Evolutionary conservation across 2,329 filamentous ascomycete genomes (phyloP).

Genomic region (Dichotomopilus funicola): DNA sequence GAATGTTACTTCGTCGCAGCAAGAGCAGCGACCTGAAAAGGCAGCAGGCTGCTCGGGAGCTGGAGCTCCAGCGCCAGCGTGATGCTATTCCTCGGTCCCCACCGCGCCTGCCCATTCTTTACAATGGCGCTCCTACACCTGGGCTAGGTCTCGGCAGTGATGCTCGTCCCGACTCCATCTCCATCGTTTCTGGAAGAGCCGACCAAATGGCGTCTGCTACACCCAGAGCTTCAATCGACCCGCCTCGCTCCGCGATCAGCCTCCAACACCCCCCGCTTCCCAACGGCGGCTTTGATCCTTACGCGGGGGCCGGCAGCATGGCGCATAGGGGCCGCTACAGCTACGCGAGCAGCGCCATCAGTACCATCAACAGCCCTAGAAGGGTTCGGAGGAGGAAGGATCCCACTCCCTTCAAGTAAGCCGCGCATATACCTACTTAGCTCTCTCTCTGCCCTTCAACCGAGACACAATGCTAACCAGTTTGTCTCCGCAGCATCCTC

Average conservation of each 20-base stretch:
- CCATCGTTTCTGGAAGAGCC: constrained; percentile 48
- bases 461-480: constrained; percentile 1
- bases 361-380: constrained; percentile 86
- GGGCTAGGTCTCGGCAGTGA: constrained; percentile 52
- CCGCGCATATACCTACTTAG: constrained; percentile 23
- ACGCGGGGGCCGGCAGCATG: constrained; percentile 87
- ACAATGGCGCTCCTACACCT: constrained; percentile 41
- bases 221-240: constrained; percentile 49
- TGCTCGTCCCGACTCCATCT: constrained; percentile 55
- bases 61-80: constrained; percentile 46
- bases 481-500: constrained; percentile 58
- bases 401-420: constrained; percentile 97
- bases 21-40: constrained; percentile 61
- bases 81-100: constrained; percentile 41
- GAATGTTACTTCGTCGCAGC: constrained; percentile 58
- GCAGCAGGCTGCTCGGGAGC: constrained; percentile 51
- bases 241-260: constrained; percentile 36
- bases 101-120: constrained; percentile 47
- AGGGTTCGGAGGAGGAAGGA: constrained; percentile 92
- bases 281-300: constrained; percentile 63
- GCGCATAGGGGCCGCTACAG: constrained; percentile 93
- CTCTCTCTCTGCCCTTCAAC: neutral
- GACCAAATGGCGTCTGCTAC: constrained; percentile 27
- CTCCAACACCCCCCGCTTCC: constrained; percentile 53
- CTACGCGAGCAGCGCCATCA: constrained; percentile 87